phyloP scores from a whole-genome alignment of 1,284 basidiomycete genomes.

The Gastroboletus turbinatus region DNA sequence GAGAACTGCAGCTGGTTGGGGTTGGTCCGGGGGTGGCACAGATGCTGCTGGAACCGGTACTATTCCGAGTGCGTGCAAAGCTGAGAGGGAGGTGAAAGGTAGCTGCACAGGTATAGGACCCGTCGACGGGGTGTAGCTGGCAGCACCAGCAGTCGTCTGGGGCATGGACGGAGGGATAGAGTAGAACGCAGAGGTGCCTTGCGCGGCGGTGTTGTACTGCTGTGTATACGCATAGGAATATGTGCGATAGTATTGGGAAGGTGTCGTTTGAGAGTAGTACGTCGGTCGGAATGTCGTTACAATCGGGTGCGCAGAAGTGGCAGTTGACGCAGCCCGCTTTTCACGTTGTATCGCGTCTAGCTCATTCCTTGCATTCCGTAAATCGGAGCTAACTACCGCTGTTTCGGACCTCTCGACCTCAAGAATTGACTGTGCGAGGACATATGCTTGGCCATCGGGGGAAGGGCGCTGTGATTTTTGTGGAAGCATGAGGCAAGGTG shows the following conservation, averaged over 20 bases:
- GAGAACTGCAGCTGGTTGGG: slow-evolving; percentile 67
- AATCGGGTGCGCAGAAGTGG: slow-evolving; percentile 27
- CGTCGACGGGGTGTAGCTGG: slow-evolving; percentile 40
- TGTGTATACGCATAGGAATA: slow-evolving; percentile 58
- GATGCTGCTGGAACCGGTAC: slow-evolving; percentile 63
- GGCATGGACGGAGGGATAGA: slow-evolving; percentile 33
- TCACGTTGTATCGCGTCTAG: slow-evolving; percentile 66
- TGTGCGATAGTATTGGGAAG: slow-evolving; percentile 52
- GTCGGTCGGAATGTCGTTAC: slow-evolving; percentile 37
- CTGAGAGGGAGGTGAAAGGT: slow-evolving; percentile 65
- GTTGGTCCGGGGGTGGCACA: slow-evolving; percentile 53
- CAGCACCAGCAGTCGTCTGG: slow-evolving; percentile 25
- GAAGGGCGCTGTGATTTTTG: slow-evolving; percentile 47
- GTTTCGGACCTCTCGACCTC: slow-evolving; percentile 67
- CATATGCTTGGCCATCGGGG: slow-evolving; percentile 60
- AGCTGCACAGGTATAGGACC: slow-evolving; percentile 71
- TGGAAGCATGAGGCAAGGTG: slow-evolving; percentile 9
- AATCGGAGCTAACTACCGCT: slow-evolving; percentile 51
- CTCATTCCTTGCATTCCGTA: slow-evolving; percentile 60
- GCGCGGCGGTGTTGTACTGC: slow-evolving; percentile 41
- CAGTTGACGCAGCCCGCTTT: slow-evolving; percentile 44
- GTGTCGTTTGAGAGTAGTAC: slow-evolving; percentile 38
- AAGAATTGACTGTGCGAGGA: slow-evolving; percentile 58
- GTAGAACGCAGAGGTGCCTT: slow-evolving; percentile 29
- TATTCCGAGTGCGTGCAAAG: slow-evolving; percentile 69